Base-by-base conservation (phyloP, 2,329 filamentous ascomycete genomes). In the Tolypocladium album region DNA sequence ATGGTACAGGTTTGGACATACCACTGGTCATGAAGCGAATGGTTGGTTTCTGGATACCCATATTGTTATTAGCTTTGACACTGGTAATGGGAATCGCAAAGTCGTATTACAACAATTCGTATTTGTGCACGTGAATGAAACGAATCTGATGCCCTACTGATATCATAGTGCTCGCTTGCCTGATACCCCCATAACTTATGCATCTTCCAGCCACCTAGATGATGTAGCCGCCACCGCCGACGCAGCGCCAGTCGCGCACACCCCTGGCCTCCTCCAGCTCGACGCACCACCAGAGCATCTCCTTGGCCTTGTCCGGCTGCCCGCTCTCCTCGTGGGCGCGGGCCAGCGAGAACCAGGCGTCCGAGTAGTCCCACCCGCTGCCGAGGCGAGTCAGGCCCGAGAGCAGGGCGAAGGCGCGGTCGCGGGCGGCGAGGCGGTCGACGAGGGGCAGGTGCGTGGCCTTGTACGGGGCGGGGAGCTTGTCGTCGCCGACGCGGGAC, bases 231-330 rank as follows among this genome's bases (percentile, higher is more conserved):
- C 86, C 85, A 57, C 80, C 79, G 4, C 83, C 86, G 36, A 91
- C 80, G 65, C 82, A 86, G 38, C 79, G 82, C 94, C 93, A 97
- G 61, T 84, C 82, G 60, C 94, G 84, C 56, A 96, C 82, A 0
- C 88, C 90, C 64, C 84, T 85, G 9, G 85, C 86, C 71, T 99
- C 93, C 71, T 97, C 94, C 38, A 99, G 79, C 74, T 97, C 92
- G 15, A 99, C 89, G 67, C 92, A 96, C 92, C 93, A 97, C 94
- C 94, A 97, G 8, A 97, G 80, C 55, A 92, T 91, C 66, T 94
- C 89, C 76, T 92, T 95, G 17, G 94, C 89, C 77, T 93, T 96
- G 43, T 94, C 89, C 1, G 85, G 74, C 76, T 96, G 90, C 0
- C 88, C 89, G 60, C 90, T 89, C 70, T 92, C 85, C 73, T 99